A percentile compares a stretch with the other conserved stretches of the same genome.
Evolutionary conservation across 1,139 yeast species (phyloP).

Genomic region (Hyphopichia pseudoburtonii): DNA sequence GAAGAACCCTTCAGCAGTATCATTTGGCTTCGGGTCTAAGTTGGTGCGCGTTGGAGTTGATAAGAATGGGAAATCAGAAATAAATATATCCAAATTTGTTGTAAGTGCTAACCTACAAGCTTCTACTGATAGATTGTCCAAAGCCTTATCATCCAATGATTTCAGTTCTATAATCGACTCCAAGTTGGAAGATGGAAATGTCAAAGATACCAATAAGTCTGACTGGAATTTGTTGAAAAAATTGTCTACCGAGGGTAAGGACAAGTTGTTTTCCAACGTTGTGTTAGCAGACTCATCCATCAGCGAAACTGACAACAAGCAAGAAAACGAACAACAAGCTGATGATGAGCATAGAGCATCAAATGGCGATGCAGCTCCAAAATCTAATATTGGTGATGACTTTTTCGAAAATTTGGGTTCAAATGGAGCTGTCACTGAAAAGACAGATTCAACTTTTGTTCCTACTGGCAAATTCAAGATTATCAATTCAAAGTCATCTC

Average conservation of each 20-base stretch:
- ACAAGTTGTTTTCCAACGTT: slow-evolving; percentile 21
- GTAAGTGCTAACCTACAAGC: slow-evolving; percentile 35
- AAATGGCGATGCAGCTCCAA: not conserved
- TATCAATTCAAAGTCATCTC: slow-evolving; percentile 19
- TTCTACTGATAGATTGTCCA: slow-evolving; percentile 49
- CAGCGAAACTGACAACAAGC: slow-evolving; percentile 20
- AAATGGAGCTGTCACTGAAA: slow-evolving; percentile 15
- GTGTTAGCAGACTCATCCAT: slow-evolving; percentile 19
- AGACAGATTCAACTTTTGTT: slow-evolving; percentile 19
- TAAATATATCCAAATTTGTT: slow-evolving; percentile 52
- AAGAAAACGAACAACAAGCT: slow-evolving; percentile 12
- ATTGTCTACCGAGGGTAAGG: slow-evolving; percentile 52
- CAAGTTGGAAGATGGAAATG: slow-evolving; percentile 41
- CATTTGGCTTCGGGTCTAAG: slow-evolving; percentile 94
- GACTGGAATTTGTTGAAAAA: slow-evolving; percentile 79
- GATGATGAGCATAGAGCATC: too few relatives aligned
- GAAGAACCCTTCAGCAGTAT: slow-evolving; percentile 68
- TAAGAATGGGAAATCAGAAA: slow-evolving; percentile 41
- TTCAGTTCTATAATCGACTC: slow-evolving; percentile 55
- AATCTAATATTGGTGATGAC: slow-evolving; percentile 26
- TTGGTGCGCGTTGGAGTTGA: slow-evolving; percentile 57
- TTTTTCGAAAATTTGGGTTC: slow-evolving; percentile 49
- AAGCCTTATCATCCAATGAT: slow-evolving; percentile 59
- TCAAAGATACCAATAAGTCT: slow-evolving; percentile 47
- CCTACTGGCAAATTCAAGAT: slow-evolving; percentile 52